phyloP scores from a whole-genome alignment of 441 rosid species.

The Flueggea neowawraea region DNA sequence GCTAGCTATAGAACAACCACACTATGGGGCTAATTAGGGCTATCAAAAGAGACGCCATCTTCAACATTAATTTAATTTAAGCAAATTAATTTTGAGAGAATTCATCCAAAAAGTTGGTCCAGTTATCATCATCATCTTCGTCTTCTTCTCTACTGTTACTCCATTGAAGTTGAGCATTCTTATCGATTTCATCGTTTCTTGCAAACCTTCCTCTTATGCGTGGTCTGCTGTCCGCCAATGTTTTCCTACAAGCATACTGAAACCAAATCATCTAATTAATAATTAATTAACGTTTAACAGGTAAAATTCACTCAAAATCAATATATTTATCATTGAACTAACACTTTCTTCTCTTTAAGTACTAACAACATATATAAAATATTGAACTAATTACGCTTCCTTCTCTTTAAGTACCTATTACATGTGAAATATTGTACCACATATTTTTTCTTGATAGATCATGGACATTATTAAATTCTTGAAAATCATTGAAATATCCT shows the following conservation, averaged over 20 bases:
- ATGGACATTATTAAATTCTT: too few relatives aligned
- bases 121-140: conserved; percentile 58
- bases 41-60: too few relatives aligned
- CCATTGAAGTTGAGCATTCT: conserved; percentile 35
- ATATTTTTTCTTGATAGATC: too few relatives aligned
- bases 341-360: too few relatives aligned
- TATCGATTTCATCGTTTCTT: conserved; percentile 72
- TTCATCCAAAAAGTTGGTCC: conserved; percentile 70
- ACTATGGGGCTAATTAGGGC: background rate
- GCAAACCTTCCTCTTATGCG: conserved; percentile 93
- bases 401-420: too few relatives aligned
- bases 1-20: conserved; percentile 4
- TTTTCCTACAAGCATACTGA: conserved; percentile 93
- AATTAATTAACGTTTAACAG: background rate
- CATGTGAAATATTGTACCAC: too few relatives aligned
- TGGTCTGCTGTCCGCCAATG: conserved; percentile 93
- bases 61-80: conserved; percentile 5
- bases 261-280: background rate
- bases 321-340: too few relatives aligned
- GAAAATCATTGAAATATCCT: too few relatives aligned
- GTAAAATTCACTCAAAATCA: background rate
- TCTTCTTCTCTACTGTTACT: conserved; percentile 44
- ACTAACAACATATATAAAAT: too few relatives aligned
- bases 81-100: conserved; percentile 45
- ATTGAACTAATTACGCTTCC: too few relatives aligned